These are phyloP conservation scores for Globisporangium okanoganense DNA, from an alignment of 352 stramenopile species.

Conservation along the genomic window DNA sequence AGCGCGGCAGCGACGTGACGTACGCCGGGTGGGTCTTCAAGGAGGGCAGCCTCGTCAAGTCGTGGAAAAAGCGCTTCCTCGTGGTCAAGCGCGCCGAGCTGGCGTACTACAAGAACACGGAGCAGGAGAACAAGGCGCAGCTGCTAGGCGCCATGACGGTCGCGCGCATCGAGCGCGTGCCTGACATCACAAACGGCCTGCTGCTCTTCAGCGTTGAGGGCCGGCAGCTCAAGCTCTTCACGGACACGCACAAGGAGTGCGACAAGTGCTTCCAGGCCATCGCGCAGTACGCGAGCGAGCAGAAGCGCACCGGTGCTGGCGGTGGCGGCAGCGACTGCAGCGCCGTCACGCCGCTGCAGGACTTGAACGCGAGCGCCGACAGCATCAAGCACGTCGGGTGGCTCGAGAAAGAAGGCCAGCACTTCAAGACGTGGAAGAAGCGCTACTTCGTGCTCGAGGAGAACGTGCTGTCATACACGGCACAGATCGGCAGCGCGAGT, in stretches of 20 bases:
- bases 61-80: slow-evolving; percentile 84
- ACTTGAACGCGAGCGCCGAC: background rate
- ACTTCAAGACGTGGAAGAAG: slow-evolving; percentile 76
- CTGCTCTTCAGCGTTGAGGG: slow-evolving; percentile 60
- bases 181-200: slow-evolving; percentile 73
- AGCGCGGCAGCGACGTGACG: slow-evolving; percentile 42
- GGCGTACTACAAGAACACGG: slow-evolving; percentile 79
- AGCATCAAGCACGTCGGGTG: slow-evolving; percentile 69
- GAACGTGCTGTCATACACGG: slow-evolving; percentile 58
- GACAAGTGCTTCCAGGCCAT: slow-evolving; percentile 75
- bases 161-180: slow-evolving; percentile 53
- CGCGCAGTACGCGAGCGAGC: slow-evolving; percentile 36
- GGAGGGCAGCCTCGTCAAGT: slow-evolving; percentile 73
- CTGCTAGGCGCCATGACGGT: slow-evolving; percentile 69
- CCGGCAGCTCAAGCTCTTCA: slow-evolving; percentile 78
- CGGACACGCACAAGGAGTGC: slow-evolving; percentile 62
- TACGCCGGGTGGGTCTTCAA: slow-evolving; percentile 80
- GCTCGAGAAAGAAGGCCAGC: slow-evolving; percentile 73
- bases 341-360: background rate
- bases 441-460: slow-evolving; percentile 70
- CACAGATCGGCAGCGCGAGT: slow-evolving; percentile 39
- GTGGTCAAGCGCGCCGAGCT: slow-evolving; percentile 71
- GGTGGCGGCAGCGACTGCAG: background rate
- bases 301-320: slow-evolving; percentile 26
- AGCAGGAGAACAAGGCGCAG: slow-evolving; percentile 60